These are phyloP conservation scores for Beta lomatogona DNA, from an alignment of 179 eudicot species.

Conservation along the genomic window DNA sequence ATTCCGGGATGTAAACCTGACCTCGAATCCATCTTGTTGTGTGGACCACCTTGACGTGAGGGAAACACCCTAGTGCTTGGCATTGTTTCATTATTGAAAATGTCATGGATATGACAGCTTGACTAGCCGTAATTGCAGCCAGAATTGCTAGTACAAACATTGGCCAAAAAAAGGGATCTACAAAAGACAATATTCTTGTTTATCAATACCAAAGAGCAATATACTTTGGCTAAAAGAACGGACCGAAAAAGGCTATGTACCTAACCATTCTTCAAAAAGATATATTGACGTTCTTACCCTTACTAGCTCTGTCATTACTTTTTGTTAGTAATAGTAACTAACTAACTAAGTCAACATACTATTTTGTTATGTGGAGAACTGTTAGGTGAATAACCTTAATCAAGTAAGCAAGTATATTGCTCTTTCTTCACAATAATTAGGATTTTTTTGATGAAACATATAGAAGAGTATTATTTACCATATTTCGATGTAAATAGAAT, in stretches of 20 bases:
- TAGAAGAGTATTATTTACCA: neutral
- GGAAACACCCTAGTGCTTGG: constrained; percentile 42
- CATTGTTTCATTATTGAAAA: constrained; percentile 42
- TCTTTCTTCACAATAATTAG: too few relatives aligned
- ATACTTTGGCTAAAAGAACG: too few relatives aligned
- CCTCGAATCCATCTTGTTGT: constrained; percentile 43
- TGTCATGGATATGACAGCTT: constrained; percentile 40
- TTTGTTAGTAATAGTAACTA: too few relatives aligned
- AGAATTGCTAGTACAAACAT: constrained; percentile 36
- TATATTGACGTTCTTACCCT: neutral
- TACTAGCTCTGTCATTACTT: neutral
- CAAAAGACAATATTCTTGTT: constrained; percentile 6
- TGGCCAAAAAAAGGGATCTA: constrained; percentile 36
- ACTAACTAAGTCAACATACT: too few relatives aligned
- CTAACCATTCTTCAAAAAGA: neutral
- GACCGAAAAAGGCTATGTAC: too few relatives aligned
- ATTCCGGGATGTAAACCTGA: constrained; percentile 43
- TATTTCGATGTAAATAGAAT: neutral
- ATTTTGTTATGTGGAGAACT: too few relatives aligned
- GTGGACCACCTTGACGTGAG: constrained; percentile 38
- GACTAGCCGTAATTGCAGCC: constrained; percentile 37
- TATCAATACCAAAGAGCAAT: neutral
- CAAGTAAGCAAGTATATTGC: too few relatives aligned
- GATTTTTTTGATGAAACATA: too few relatives aligned
- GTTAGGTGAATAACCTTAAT: too few relatives aligned